Evolutionary conservation across 371 early-diverging fungal genomes (phyloP), one percentile per base, ranked within the genome.

Genomic region (Furculomyces boomerangus): DNA sequence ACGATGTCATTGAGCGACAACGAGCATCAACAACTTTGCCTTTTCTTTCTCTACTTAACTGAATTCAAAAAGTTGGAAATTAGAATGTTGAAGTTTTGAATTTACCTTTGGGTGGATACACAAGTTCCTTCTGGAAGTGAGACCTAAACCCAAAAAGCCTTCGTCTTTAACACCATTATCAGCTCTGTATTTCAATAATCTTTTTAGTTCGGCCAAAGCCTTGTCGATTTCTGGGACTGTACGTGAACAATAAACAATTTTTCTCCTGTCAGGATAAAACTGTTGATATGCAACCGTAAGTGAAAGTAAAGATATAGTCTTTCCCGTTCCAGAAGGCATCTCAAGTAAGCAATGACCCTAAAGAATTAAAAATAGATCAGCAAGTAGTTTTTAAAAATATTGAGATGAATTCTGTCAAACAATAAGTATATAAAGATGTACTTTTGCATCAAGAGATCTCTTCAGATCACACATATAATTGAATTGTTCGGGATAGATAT

Each of bases 291-390:
- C 82, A n/a, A 99, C 80, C 64, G 95, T 93, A 2, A 98, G 74
- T 26, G 98, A 93, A 2, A 99, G 72, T 16, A 99, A 74, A 16
- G 97, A 86, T 10, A 99, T 80, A 0, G 99, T 99, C 71, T 99
- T 99, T 16, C 99, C 99, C 0, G 99, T 98, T 40, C 99, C 99
- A 18, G 98, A 98, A 50, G 99, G 99, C 98, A 99, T 99, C 75
- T 99, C 99, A 18, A 99, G 76, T 48, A 99, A 76, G 27, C 60
- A 64, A 31, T 63, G 63, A 18, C 64, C 95, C 74, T 86, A 78
- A 25, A 83, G 85, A 26, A 39, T 47, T 32, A 53, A 53, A 25
- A 3, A 40, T 7, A 35, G 35, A 7, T 35, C 16, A 10, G 35
- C 10, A 7, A 35, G 7, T 35, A 35, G 16, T 35, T 35, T 35